Conservation (phyloP, 768 basidiomycete genomes). For the Russula vinacea region DNA sequence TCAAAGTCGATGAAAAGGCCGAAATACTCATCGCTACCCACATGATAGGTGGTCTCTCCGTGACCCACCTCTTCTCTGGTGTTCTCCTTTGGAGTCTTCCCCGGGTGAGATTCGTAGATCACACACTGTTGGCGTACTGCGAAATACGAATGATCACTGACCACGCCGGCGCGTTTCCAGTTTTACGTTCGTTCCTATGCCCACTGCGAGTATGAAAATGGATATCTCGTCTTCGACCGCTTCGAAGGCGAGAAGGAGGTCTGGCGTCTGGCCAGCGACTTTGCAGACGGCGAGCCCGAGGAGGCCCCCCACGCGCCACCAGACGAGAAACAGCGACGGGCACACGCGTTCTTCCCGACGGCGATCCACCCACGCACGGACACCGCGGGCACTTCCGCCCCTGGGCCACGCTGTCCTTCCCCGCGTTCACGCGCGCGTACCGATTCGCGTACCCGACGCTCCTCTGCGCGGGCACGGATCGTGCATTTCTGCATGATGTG, state of each 20-base stretch:
- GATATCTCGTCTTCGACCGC: constrained; percentile 71
- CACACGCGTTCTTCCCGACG: constrained; percentile 32
- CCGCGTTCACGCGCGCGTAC: constrained; percentile 50
- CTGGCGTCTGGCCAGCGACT: constrained; percentile 52
- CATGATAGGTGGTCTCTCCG: constrained; percentile 52
- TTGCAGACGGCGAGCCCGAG: constrained; percentile 13
- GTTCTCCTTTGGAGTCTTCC: constrained; percentile 61
- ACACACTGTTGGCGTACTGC: too few relatives aligned
- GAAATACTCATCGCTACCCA: constrained; percentile 60
- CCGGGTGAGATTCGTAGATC: constrained; percentile 32
- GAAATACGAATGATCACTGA: too few relatives aligned
- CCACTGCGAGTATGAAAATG: constrained; percentile 70
- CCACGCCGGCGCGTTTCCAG: too few relatives aligned
- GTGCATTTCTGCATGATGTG: constrained; percentile 63
- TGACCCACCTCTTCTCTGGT: constrained; percentile 52
- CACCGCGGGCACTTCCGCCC: constrained; percentile 56
- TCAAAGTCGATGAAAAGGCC: constrained; percentile 68
- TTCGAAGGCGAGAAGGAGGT: constrained; percentile 58
- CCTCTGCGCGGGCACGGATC: constrained; percentile 44
- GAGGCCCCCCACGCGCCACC: neutral
- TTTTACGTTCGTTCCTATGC: constrained; percentile 53
- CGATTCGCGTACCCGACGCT: constrained; percentile 68
- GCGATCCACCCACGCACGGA: constrained; percentile 17
- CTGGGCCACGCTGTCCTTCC: constrained; percentile 54
- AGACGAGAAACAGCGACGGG: constrained; percentile 34